A percentile compares a stretch with the other conserved stretches of the same genome.
These are phyloP conservation scores for Podaxis carcinomalis DNA, from an alignment of 768 basidiomycete genomes.

Conservation along the genomic window DNA sequence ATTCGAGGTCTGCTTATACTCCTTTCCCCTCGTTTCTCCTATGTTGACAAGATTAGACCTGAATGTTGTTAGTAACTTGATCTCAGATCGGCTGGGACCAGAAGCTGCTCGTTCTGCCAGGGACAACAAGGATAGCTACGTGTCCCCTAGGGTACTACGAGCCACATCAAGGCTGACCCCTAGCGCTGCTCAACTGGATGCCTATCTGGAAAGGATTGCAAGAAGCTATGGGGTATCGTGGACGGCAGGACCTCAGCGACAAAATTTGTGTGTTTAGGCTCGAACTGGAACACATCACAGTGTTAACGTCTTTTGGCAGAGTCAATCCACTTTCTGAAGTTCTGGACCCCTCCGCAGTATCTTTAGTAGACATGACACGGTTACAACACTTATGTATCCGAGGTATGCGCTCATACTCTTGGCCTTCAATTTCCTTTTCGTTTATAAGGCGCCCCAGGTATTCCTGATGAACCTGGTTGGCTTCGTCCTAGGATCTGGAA, in stretches of 20 bases:
- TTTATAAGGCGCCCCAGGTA: slow-evolving; percentile 37
- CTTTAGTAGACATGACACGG: slow-evolving; percentile 50
- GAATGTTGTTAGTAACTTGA: slow-evolving; percentile 44
- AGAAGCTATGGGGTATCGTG: slow-evolving; percentile 51
- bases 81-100: slow-evolving; percentile 52
- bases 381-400: slow-evolving; percentile 55
- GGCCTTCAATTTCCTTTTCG: slow-evolving; percentile 1
- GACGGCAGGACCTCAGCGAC: slow-evolving; percentile 55
- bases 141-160: slow-evolving; percentile 52
- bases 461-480: slow-evolving; percentile 73
- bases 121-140: slow-evolving; percentile 46
- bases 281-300: background rate
- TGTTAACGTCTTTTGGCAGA: slow-evolving; percentile 28
- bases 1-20: slow-evolving; percentile 45
- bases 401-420: slow-evolving; percentile 37
- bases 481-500: slow-evolving; percentile 76
- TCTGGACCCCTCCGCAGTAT: slow-evolving; percentile 44
- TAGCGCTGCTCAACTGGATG: slow-evolving; percentile 51
- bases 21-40: background rate
- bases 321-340: slow-evolving; percentile 56
- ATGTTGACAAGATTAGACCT: slow-evolving; percentile 46
- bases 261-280: slow-evolving; percentile 49
- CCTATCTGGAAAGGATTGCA: slow-evolving; percentile 51
- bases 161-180: slow-evolving; percentile 50
- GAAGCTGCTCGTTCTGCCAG: slow-evolving; percentile 53